Base-by-base conservation (phyloP, 1,284 basidiomycete genomes). In the Ceratobasidium sp. region DNA sequence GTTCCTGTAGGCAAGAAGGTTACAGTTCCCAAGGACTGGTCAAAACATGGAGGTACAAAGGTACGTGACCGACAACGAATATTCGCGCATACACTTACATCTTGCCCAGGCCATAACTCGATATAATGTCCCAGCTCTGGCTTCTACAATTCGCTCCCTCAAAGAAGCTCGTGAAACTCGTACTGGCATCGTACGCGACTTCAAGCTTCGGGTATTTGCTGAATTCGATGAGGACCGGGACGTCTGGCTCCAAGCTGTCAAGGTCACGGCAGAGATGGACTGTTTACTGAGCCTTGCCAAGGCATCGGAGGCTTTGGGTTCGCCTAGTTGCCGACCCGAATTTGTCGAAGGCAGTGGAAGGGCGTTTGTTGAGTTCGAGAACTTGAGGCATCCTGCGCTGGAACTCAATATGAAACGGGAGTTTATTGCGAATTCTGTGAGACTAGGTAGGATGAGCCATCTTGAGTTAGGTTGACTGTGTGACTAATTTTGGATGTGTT, bases 341-440 rank as follows among this genome's bases (percentile, higher is more conserved):
- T 89, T 99, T 72, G 83, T 96, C 22, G 85, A 87, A 25, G 88
- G 91, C 70, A 82, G 86, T 34, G 50, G 49, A 31, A 52, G 25
- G 32, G 93, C 95, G 1, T 87, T 88, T 73, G 77, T 95, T 57
- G 87, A 93, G 71, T 96, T 96, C 76, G 82, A 87, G 74, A 84
- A 90, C 73, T 81, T 96, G 50, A 84, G 97, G 72, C 97, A 99
- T 78, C 96, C 97, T 0, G 89, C 90, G 7, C 79, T 96, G 75
- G 87, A 84, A 73, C 76, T 85, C 69, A 86, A 82, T 31, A 65
- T 65, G 72, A 80, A 85, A 20, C 82, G 85, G 12, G 87, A 86
- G 72, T 99, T 99, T 77, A 98, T 99, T 74, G 91, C 97, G 1
- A 99, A 99, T 77, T 85, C 97, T 77, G 87, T 99, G 52, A 88